Conservation (phyloP, 1,284 basidiomycete genomes). For the Puccinia polysora region DNA sequence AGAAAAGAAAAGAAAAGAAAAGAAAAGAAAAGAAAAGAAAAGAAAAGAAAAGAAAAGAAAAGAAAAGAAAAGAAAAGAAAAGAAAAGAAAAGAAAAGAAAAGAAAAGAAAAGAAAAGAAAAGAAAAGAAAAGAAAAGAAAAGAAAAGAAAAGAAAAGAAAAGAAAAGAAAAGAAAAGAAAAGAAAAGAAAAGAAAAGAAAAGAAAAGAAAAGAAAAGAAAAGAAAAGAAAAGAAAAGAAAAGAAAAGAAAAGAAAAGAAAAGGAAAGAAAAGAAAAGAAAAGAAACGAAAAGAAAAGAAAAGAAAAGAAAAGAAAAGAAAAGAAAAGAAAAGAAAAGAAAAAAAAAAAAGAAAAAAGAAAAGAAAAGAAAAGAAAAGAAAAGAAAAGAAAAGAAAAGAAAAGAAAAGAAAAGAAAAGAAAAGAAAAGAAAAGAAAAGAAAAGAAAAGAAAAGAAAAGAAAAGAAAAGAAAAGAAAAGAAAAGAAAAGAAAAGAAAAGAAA, state of each 20-base stretch:
- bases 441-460: too few relatives aligned
- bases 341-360: too few relatives aligned
- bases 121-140: neutral
- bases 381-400: too few relatives aligned
- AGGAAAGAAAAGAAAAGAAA: too few relatives aligned
- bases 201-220: neutral
- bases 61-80: neutral
- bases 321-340: too few relatives aligned
- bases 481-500: too few relatives aligned
- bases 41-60: neutral
- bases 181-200: neutral
- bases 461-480: too few relatives aligned
- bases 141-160: neutral
- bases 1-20: neutral
- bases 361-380: too few relatives aligned
- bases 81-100: neutral
- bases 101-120: neutral
- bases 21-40: neutral
- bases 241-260: slow-evolving; percentile 1
- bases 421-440: too few relatives aligned
- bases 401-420: too few relatives aligned
- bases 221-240: neutral
- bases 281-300: too few relatives aligned
- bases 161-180: neutral
- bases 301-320: too few relatives aligned